Evolutionary conservation across 2,329 filamentous ascomycete species (phyloP).

Genomic region (Fusarium verticillioides): DNA sequence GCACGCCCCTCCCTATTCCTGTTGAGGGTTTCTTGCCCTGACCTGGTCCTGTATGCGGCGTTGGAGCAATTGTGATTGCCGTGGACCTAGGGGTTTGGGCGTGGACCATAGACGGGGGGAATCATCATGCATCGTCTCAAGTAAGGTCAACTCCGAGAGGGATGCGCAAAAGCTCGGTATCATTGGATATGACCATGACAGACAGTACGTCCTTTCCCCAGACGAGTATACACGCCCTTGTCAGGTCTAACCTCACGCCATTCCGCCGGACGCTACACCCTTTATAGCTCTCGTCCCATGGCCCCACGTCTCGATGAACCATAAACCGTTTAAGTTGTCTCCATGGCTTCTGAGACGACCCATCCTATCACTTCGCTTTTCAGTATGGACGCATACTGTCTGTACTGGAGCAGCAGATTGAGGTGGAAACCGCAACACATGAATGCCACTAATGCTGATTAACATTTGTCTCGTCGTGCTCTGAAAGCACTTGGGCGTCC

Average conservation of each 20-base stretch:
- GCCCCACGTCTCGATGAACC: constrained; percentile 43
- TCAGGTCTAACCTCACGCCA: constrained; percentile 44
- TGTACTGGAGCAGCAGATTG: constrained; percentile 25
- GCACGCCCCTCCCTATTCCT: constrained; percentile 17
- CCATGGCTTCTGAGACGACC: constrained; percentile 30
- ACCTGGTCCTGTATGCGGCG: not conserved
- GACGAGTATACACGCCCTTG: constrained; percentile 37
- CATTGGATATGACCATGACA: constrained; percentile 27
- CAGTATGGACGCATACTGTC: constrained; percentile 9
- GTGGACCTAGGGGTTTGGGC: constrained; percentile 24
- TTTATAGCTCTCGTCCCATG: constrained; percentile 43
- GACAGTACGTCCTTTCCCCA: constrained; percentile 36
- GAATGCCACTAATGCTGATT: constrained; percentile 22
- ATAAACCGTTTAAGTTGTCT: constrained; percentile 28
- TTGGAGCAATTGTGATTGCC: constrained; percentile 34
- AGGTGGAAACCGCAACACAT: constrained; percentile 20
- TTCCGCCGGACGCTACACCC: constrained; percentile 45
- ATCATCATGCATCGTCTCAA: constrained; percentile 36
- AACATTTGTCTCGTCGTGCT: constrained; percentile 24
- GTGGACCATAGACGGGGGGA: constrained; percentile 25
- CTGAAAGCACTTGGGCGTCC: constrained; percentile 13
- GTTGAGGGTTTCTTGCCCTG: constrained; percentile 25
- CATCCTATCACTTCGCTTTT: constrained; percentile 37
- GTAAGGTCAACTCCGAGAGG: constrained; percentile 27
- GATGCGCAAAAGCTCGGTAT: constrained; percentile 21